Conservation (phyloP, 306 rosid genomes). For the Erythrophleum fordii region DNA sequence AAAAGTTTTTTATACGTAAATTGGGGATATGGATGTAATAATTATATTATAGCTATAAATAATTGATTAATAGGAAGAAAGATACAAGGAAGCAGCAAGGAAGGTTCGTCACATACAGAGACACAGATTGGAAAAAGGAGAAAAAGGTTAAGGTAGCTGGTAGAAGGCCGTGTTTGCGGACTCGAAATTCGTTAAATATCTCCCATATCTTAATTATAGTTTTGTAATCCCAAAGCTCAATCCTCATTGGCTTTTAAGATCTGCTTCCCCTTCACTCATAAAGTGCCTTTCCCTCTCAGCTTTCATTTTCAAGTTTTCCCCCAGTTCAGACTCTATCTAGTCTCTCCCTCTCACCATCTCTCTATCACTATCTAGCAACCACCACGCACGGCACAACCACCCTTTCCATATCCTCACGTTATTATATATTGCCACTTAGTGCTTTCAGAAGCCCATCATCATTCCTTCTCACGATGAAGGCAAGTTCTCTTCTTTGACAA, state of each 20-base stretch:
- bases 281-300: neutral
- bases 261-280: neutral
- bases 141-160: neutral
- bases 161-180: constrained; percentile 54
- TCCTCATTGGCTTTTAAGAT: constrained; percentile 50
- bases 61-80: no score
- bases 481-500: neutral
- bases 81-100: constrained; percentile 1
- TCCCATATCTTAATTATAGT: neutral
- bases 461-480: constrained; percentile 4
- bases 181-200: constrained; percentile 51
- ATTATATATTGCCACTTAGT: neutral
- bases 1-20: no score
- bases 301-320: neutral
- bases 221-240: constrained; percentile 47
- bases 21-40: no score
- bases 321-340: constrained; percentile 4
- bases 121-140: constrained; percentile 15
- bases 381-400: constrained; percentile 1
- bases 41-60: no score
- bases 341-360: constrained; percentile 30
- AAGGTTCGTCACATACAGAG: constrained; percentile 31
- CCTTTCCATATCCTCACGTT: neutral
- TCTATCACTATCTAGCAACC: constrained; percentile 7
- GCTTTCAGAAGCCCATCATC: neutral